These are phyloP conservation scores for Metrosideros polymorpha DNA, from an alignment of 441 rosid species.

Conservation along the genomic window DNA sequence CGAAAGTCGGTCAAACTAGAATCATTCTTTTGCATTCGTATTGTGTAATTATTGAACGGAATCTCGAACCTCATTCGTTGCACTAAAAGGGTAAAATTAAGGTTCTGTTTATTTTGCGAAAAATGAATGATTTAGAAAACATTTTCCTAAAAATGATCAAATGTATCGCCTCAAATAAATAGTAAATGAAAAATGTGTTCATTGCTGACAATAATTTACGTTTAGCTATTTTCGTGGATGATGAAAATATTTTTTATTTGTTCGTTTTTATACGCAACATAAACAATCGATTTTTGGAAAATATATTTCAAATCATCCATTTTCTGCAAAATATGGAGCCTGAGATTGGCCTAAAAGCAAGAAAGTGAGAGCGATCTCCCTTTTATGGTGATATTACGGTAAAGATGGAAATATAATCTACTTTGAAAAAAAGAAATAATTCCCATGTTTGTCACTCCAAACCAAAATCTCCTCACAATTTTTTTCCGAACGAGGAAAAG, in stretches of 20 bases:
- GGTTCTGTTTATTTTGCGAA: too few species aligned
- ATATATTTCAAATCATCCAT: too few species aligned
- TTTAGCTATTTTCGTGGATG: too few species aligned
- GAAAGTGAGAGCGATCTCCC: not conserved
- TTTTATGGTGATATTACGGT: not conserved
- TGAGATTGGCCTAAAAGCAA: not conserved
- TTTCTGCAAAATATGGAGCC: too few species aligned
- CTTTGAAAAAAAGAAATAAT: not conserved
- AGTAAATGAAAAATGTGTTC: too few species aligned
- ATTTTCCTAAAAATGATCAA: too few species aligned
- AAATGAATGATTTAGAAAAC: too few species aligned
- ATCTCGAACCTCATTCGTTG: not conserved
- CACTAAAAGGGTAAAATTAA: not conserved
- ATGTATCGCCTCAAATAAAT: too few species aligned
- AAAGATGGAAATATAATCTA: not conserved
- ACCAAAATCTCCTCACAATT: not conserved
- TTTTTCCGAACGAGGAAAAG: not conserved
- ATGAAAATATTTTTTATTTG: too few species aligned
- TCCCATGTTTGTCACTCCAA: not conserved
- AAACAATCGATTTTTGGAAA: too few species aligned
- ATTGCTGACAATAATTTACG: too few species aligned
- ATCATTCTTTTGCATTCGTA: not conserved
- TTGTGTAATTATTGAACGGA: not conserved
- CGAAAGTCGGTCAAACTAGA: not conserved
- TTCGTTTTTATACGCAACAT: too few species aligned